Conservation (phyloP, 441 rosid species). For the Populus hybrid region DNA sequence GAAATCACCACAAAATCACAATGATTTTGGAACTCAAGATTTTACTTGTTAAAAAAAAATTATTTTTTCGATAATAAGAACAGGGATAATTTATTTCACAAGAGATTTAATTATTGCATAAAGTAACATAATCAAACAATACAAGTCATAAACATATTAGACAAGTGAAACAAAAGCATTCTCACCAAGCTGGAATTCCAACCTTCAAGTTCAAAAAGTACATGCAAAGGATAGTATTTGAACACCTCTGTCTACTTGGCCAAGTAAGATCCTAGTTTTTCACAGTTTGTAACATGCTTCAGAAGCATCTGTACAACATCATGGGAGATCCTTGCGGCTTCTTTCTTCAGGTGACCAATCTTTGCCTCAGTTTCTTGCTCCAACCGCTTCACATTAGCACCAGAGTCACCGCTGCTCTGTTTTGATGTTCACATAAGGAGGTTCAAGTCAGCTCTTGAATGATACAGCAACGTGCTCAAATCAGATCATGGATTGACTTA, state of each 20-base stretch:
- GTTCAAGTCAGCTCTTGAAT: slow-evolving; percentile 12
- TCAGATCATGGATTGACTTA: neutral
- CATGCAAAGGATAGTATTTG: neutral
- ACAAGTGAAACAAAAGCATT: slow-evolving; percentile 11
- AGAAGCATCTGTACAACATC: slow-evolving; percentile 76
- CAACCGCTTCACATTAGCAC: slow-evolving; percentile 88
- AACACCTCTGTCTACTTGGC: neutral
- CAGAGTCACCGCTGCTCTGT: slow-evolving; percentile 84
- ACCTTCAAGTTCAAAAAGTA: neutral
- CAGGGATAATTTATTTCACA: neutral
- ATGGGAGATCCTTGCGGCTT: slow-evolving; percentile 56
- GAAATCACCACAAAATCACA: neutral
- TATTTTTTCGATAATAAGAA: neutral
- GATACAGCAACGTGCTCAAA: neutral
- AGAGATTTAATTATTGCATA: slow-evolving; percentile 15
- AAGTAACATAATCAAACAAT: slow-evolving; percentile 15
- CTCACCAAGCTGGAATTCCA: slow-evolving; percentile 7
- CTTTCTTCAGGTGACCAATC: slow-evolving; percentile 54
- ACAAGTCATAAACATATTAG: slow-evolving; percentile 6
- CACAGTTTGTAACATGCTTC: slow-evolving; percentile 63
- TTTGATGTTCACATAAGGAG: slow-evolving; percentile 1
- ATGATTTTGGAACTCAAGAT: neutral
- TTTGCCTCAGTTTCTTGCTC: slow-evolving; percentile 77
- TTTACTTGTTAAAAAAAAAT: neutral
- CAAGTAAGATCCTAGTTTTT: slow-evolving; percentile 39